Evolutionary conservation across 176 grass and related monocot genomes (phyloP), one percentile per base, ranked within the genome.

Genomic region (Rhynchospora tenuis): DNA sequence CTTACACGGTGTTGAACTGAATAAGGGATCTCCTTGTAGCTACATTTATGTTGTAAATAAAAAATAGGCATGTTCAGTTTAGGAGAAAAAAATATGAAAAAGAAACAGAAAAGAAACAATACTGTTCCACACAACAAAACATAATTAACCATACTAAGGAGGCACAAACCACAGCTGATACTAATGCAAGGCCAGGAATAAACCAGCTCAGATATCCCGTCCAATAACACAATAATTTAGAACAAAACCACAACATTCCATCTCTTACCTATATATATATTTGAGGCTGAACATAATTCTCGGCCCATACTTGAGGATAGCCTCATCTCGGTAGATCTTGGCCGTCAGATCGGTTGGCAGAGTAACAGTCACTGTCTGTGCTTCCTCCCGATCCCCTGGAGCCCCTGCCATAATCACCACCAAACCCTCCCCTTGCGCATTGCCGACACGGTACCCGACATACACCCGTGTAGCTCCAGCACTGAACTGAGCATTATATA

Each of bases 331-430:
- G 84, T 87, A 90, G 73, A 98, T 23, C 74, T 68, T 85, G 20
- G 56, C 89, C 61, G 61, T 81, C 55, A 54, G 58, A 33, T 88
- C 95, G 7, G 76, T 83, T 13, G 89, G 92, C 42, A 98, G 90
- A 42, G 87, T 98, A 27, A 98, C 87, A n/a, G 79, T 45, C 10
- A 98, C 92, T 54, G 88, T 88, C 84, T 92, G 64, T 84, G 89
- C 90, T 13, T 50, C 77, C 31, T 81, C 87, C 3, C 83, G 91
- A 3, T 86, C 89, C 12, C 80, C 70, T 31, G 85, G 80, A 0
- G 86, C 87, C 33, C 84, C 84, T 23, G 69, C 64, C 66, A 91
- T 28, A 12, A 98, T 86, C 52, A 98, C n/a, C 22, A 94, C 84
- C 22, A 94, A 71, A 9, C 95, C 95, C 19, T 89, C 92, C 10